Conservation (phyloP, 768 basidiomycete species). For the Pleurotus tuber-regium region DNA sequence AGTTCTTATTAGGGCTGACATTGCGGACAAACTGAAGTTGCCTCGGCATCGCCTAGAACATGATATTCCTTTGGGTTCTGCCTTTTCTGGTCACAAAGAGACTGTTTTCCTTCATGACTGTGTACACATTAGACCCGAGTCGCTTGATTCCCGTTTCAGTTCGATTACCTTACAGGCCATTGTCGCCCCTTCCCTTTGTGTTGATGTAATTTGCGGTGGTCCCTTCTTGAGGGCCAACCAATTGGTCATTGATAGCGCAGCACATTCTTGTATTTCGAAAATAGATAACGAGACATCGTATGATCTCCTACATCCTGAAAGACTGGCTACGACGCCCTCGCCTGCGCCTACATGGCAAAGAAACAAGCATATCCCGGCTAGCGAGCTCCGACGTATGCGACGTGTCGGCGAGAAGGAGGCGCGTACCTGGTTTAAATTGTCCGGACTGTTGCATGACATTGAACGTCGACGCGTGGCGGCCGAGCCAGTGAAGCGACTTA, state of each 20-base stretch:
- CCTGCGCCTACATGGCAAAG: too few relatives aligned
- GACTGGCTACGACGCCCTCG: too few relatives aligned
- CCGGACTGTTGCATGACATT: not conserved
- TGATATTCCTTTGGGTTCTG: not conserved
- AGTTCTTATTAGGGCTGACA: not conserved
- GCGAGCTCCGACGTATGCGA: not conserved
- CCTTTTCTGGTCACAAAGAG: not conserved
- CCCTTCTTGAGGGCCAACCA: not conserved
- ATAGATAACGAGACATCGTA: not conserved
- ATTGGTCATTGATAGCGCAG: not conserved
- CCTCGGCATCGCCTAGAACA: not conserved
- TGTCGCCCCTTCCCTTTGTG: not conserved
- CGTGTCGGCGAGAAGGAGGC: not conserved
- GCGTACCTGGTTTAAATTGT: not conserved
- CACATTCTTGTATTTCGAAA: not conserved
- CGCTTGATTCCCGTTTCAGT: not conserved
- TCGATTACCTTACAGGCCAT: not conserved
- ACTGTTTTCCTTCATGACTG: not conserved
- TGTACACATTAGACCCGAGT: not conserved
- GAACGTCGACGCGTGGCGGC: not conserved
- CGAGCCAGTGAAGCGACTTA: not conserved
- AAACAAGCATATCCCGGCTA: too few relatives aligned
- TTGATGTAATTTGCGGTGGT: not conserved
- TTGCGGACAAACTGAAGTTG: not conserved
- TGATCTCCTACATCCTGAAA: not conserved